phyloP scores from a whole-genome alignment of 2,329 filamentous ascomycete species.

The Alternaria sp. region DNA sequence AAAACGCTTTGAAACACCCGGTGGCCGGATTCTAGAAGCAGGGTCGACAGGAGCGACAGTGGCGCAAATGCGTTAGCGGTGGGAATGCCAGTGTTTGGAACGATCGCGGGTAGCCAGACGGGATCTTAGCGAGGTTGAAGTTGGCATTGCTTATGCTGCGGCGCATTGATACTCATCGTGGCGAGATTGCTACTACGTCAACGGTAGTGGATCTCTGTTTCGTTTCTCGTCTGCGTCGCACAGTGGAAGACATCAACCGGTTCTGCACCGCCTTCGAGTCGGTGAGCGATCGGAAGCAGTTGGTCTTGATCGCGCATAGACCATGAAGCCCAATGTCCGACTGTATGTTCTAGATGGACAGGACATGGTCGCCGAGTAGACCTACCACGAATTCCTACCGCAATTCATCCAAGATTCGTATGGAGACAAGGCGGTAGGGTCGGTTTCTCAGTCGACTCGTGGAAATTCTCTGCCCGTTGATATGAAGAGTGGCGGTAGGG shows the following conservation, averaged over 20 bases:
- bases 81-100: not conserved
- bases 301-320: not conserved
- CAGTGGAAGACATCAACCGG: not conserved
- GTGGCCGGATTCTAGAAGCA: slow-evolving; percentile 15
- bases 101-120: not conserved
- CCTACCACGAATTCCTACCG: not conserved
- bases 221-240: not conserved
- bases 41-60: not conserved
- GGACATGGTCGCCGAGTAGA: not conserved
- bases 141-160: slow-evolving; percentile 10
- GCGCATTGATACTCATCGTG: slow-evolving; percentile 3
- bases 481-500: slow-evolving; percentile 2
- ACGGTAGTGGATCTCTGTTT: not conserved
- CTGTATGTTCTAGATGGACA: not conserved
- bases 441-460: not conserved
- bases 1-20: slow-evolving; percentile 12
- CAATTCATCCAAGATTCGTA: not conserved
- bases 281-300: not conserved
- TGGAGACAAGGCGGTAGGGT: not conserved
- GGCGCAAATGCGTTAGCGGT: slow-evolving; percentile 8
- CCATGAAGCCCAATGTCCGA: not conserved
- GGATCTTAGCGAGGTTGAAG: slow-evolving; percentile 8
- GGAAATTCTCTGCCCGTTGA: slow-evolving; percentile 11
- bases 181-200: slow-evolving; percentile 1
- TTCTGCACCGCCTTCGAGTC: not conserved